Percentiles rank a stretch among this genome's conserved stretches.
Conservation (phyloP, 2,329 filamentous ascomycete species). For the Aspergillus tamarii region DNA sequence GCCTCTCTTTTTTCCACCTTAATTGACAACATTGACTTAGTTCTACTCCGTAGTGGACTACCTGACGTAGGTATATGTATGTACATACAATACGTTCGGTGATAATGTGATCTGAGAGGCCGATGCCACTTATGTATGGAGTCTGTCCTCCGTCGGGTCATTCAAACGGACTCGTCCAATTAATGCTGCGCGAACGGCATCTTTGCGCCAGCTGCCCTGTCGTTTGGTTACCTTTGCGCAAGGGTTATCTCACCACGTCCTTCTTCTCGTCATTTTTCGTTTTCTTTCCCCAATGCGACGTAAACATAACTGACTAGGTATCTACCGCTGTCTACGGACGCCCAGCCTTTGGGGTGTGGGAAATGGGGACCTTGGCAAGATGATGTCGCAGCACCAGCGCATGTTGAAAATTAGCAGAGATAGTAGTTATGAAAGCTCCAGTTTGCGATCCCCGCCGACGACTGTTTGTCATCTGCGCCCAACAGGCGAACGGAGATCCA, state of each 20-base stretch:
- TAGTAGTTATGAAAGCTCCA: slow-evolving; percentile 1
- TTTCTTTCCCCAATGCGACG: slow-evolving; percentile 6
- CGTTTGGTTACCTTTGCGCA: slow-evolving; percentile 1
- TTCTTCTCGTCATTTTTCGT: background rate
- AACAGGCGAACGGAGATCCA: slow-evolving; percentile 17
- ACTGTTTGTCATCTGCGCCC: slow-evolving; percentile 7
- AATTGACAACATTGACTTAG: background rate
- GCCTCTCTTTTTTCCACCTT: background rate
- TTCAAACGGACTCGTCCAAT: slow-evolving; percentile 7
- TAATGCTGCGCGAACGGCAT: slow-evolving; percentile 22
- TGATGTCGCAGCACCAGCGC: background rate
- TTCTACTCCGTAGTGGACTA: background rate
- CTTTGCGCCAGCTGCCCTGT: slow-evolving; percentile 19
- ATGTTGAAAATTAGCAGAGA: background rate
- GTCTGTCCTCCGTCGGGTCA: slow-evolving; percentile 4
- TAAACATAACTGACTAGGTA: background rate
- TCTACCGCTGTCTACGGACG: background rate
- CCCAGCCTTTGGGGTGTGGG: background rate
- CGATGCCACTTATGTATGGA: background rate
- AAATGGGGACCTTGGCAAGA: background rate
- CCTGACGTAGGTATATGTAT: background rate
- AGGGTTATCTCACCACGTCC: background rate
- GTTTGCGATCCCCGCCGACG: slow-evolving; percentile 14
- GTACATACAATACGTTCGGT: background rate
- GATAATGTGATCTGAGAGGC: background rate